These are phyloP conservation scores for Kodamaea fungicola DNA, from an alignment of 1,139 yeast genomes.

Conservation along the genomic window DNA sequence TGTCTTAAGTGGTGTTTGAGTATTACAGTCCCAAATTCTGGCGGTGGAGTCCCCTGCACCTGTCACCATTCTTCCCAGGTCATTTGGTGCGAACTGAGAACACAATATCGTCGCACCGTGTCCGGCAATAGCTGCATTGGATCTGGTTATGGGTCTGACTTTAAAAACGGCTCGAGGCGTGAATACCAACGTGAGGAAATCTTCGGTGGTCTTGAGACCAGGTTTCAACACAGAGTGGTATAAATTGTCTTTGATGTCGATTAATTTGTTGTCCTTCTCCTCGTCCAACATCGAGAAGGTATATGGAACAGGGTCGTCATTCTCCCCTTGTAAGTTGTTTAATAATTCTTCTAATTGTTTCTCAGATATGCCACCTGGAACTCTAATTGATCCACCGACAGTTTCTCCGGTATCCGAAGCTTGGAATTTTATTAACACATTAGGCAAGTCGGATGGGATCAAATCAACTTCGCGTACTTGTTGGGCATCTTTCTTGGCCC, in stretches of 20 bases:
- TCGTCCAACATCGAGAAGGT: conserved; percentile 64
- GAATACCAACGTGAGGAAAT: conserved; percentile 81
- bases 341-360: conserved; percentile 84
- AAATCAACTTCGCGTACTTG: conserved; percentile 71
- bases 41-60: conserved; percentile 99
- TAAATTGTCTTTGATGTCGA: conserved; percentile 75
- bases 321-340: conserved; percentile 63
- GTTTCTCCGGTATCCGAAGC: conserved; percentile 94
- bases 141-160: conserved; percentile 86
- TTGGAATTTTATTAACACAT: conserved; percentile 83
- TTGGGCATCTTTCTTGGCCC: conserved; percentile 82
- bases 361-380: conserved; percentile 86
- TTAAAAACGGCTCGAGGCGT: conserved; percentile 95
- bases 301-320: conserved; percentile 88
- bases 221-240: conserved; percentile 82
- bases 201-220: conserved; percentile 87
- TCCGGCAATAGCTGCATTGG: conserved; percentile 90
- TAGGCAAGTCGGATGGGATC: conserved; percentile 77
- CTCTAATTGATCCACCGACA: conserved; percentile 81
- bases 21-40: conserved; percentile 94
- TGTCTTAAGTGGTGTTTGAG: conserved; percentile 84
- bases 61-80: conserved; percentile 82
- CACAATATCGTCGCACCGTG: conserved; percentile 93
- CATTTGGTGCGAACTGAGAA: conserved; percentile 89
- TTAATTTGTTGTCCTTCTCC: conserved; percentile 39